phyloP scores from a whole-genome alignment of 345 rosid genomes.

The Pistacia vera region DNA sequence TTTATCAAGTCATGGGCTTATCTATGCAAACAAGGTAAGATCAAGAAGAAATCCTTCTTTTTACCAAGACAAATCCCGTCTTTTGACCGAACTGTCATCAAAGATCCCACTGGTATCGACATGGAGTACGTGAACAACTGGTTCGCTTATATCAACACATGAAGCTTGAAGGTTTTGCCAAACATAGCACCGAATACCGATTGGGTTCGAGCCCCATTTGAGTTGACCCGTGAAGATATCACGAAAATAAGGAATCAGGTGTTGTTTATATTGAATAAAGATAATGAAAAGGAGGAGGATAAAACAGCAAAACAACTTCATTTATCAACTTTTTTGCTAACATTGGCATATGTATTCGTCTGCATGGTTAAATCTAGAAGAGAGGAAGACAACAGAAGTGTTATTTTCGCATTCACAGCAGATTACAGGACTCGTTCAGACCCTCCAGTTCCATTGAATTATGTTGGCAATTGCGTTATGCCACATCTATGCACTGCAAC shows the following conservation, averaged over 20 bases:
- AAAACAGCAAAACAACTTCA: slow-evolving; percentile 1
- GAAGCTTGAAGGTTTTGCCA: slow-evolving; percentile 15
- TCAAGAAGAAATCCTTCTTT: not conserved
- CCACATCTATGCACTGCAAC: not conserved
- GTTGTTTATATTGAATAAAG: not conserved
- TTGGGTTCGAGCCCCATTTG: slow-evolving; percentile 22
- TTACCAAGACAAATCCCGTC: slow-evolving; percentile 15
- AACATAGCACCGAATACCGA: not conserved
- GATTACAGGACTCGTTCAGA: slow-evolving; percentile 34
- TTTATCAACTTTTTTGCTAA: slow-evolving; percentile 35
- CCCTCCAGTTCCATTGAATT: slow-evolving; percentile 20
- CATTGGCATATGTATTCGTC: slow-evolving; percentile 12
- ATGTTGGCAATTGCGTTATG: slow-evolving; percentile 37
- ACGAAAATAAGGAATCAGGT: slow-evolving; percentile 22
- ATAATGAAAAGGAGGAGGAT: not conserved
- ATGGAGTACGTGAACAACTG: not conserved
- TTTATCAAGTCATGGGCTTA: slow-evolving; percentile 29
- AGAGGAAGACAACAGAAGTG: not conserved
- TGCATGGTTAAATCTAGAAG: slow-evolving; percentile 29
- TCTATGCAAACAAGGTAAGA: not conserved
- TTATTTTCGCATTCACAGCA: slow-evolving; percentile 18
- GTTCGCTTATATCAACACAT: not conserved
- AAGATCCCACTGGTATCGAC: slow-evolving; percentile 23
- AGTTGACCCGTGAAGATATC: slow-evolving; percentile 24
- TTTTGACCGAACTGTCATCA: slow-evolving; percentile 28